Base-by-base conservation (phyloP, 225 moss, liverwort and hornwort species). In the Straminergon stramineum region DNA sequence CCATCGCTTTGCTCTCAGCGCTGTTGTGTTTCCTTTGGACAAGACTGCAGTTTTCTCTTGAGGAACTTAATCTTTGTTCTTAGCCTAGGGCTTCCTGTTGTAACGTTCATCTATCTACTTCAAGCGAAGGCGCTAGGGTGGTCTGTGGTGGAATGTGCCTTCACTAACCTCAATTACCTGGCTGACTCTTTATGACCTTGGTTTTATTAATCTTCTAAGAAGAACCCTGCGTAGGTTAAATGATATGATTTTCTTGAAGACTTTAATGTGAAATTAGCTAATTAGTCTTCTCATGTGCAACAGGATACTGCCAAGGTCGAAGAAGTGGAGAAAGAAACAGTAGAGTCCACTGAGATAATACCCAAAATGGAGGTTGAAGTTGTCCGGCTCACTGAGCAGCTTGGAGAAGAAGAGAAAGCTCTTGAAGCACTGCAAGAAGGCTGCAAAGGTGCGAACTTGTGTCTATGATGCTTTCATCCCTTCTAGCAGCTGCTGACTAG, bases 281-380 rank as follows among this genome's bases (percentile, higher is more conserved):
- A 84, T 81, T 8, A 30, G 70, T 65, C 58, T 34, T 88, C 84
- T 81, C 85, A 41, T 90, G 83, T 88, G 84, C 81, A 70, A 70
- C 93, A 99, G 97, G 99, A 99, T 87, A 94, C 95, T 81, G 94
- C 95, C 34, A 97, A 96, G 91, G 91, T 97, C 84, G 94, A 91
- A 85, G 97, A 96, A 76, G 94, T 99, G 78, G 94, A 97, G 90
- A 92, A 84, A 92, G 97, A 99, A 87, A 95, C 92, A 55, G 89
- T 94, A 85, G 96, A 97, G 86, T 95, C 97, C 90, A 91, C 93
- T 64, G 69, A 86, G 77, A 74, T 91, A 90, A 95, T 97, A 88
- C 99, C 99, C 77, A 93, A 94, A 84, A 93, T 99, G 87, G 97
- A 97, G 93, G 92, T 90, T 87, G 95, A 95, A 56, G 92, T 96